Evolutionary conservation across 2,329 filamentous ascomycete genomes (phyloP).

Genomic region (Diplodia corticola): DNA sequence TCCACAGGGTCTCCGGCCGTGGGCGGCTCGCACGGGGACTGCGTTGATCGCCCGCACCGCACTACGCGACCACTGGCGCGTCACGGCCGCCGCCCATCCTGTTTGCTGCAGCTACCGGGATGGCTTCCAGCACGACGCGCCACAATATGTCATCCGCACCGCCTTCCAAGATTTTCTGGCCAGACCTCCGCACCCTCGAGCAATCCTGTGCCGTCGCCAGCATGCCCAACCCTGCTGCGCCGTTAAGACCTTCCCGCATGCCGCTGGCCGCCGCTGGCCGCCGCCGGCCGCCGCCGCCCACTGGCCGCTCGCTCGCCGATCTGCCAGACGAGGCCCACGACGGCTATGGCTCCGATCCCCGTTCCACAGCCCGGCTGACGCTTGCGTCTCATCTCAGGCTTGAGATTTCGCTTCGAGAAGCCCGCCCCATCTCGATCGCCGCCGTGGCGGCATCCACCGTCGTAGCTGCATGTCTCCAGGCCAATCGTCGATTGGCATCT

Average conservation of each 20-base stretch:
- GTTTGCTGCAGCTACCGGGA: slow-evolving; percentile 19
- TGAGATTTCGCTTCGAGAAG: slow-evolving; percentile 13
- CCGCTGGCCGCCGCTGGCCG: too few species aligned
- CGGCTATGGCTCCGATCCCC: neutral
- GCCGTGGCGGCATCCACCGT: slow-evolving; percentile 8
- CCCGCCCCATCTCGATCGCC: slow-evolving; percentile 5
- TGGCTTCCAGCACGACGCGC: slow-evolving; percentile 13
- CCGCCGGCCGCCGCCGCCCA: too few species aligned
- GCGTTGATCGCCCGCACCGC: neutral
- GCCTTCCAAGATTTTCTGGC: slow-evolving; percentile 17
- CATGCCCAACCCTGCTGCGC: neutral
- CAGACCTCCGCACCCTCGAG: neutral
- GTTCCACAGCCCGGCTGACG: slow-evolving; percentile 3
- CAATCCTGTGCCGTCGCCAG: neutral
- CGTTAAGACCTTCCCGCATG: slow-evolving; percentile 4
- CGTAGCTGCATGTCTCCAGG: neutral
- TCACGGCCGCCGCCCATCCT: slow-evolving; percentile 6
- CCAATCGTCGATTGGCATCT: slow-evolving; percentile 15
- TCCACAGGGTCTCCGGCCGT: slow-evolving; percentile 14
- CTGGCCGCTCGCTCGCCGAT: slow-evolving; percentile 2
- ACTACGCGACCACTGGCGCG: slow-evolving; percentile 9
- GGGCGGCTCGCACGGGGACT: neutral
- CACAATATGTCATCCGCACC: slow-evolving; percentile 21
- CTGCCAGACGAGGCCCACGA: neutral
- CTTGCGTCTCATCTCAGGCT: slow-evolving; percentile 1